Percentiles rank a stretch among this genome's conserved stretches.
These are phyloP conservation scores for Arabis alpina DNA, from an alignment of 345 rosid species.

Conservation along the genomic window DNA sequence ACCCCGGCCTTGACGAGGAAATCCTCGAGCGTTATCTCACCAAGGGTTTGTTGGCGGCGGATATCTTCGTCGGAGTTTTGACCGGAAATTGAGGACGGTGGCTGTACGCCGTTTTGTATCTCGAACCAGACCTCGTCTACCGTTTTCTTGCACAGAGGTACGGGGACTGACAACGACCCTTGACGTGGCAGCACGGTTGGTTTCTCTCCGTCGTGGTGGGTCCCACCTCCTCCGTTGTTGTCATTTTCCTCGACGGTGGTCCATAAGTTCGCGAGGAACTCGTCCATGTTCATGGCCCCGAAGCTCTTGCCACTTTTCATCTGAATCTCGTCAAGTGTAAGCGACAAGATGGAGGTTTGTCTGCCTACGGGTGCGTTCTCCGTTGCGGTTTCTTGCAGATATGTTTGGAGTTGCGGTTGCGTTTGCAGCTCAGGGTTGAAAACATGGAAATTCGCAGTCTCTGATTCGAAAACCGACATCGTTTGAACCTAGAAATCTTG, in stretches of 20 bases:
- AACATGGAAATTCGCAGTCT: constrained; percentile 35
- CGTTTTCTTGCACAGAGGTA: constrained; percentile 78
- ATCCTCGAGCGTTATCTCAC: constrained; percentile 85
- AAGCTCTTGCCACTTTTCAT: constrained; percentile 74
- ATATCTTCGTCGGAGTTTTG: constrained; percentile 37
- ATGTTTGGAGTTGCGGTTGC: constrained; percentile 24
- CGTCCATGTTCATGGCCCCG: constrained; percentile 96
- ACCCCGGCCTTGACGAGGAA: constrained; percentile 85
- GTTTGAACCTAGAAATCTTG: constrained; percentile 26
- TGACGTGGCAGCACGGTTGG: constrained; percentile 49
- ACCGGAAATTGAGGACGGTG: constrained; percentile 13
- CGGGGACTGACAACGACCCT: constrained; percentile 75
- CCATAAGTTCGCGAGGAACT: constrained; percentile 80
- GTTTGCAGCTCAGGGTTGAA: constrained; percentile 31
- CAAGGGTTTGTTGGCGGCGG: constrained; percentile 63
- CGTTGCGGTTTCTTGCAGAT: constrained; percentile 3
- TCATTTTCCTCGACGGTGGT: constrained; percentile 52
- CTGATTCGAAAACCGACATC: constrained; percentile 38
- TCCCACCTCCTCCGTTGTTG: constrained; percentile 10
- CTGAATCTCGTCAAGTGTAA: constrained; percentile 83
- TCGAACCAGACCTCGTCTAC: constrained; percentile 90
- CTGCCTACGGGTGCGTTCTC: constrained; percentile 17
- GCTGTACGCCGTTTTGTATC: constrained; percentile 65
- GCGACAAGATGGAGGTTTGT: constrained; percentile 63
- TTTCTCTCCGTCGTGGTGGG: constrained; percentile 27